Evolutionary conservation across 306 rosid species (phyloP), one percentile per base, ranked within the genome.

Genomic region (Neltuma alba): DNA sequence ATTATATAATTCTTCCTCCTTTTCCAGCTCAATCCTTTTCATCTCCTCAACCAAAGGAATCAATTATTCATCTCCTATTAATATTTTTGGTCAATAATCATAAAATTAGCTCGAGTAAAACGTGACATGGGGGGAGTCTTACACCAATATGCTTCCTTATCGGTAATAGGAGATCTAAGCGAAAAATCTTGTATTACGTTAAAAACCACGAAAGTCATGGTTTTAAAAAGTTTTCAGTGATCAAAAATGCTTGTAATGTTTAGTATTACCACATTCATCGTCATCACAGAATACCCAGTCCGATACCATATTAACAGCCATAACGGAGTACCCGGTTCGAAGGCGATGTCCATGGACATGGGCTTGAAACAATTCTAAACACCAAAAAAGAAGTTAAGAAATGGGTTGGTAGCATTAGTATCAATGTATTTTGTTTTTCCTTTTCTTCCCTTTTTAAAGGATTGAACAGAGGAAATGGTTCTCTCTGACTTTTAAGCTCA

Each of bases 401-500:
- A 21, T 12, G 63, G 63, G 31, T 25, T 21, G 65, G 65, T 11
- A 27, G 36, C n/a, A 27, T 27, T 6, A 58, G 34, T 27, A 58
- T 34, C 27, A 8, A 8, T 36, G 14, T 16, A 25, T 44, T 31
- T 21, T 55, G 36, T 63, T 67, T 67, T 52, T 6, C 3, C 18
- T 25, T 58, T 58, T 12, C 48, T 15, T 44, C 13, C 36, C 0
- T 6, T 13, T 52, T n/a, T n/a, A 7, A 27, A 54, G 72, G 37
- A 70, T 62, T n/a, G 27, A 57, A 55, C 65, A 60, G 58, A 15
- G 73, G 67, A 69, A 74, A 78, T 21, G 54, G 70, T 11, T 65
- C 66, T 79, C 41, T 54, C 55, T 61, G 64, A 69, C 70, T 69
- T 78, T 62, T 33, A 48, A 64, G 37, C 41, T 42, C 80, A 25